Base-by-base conservation (phyloP, 106 monocot species). In the Xerophyta viscosa region DNA sequence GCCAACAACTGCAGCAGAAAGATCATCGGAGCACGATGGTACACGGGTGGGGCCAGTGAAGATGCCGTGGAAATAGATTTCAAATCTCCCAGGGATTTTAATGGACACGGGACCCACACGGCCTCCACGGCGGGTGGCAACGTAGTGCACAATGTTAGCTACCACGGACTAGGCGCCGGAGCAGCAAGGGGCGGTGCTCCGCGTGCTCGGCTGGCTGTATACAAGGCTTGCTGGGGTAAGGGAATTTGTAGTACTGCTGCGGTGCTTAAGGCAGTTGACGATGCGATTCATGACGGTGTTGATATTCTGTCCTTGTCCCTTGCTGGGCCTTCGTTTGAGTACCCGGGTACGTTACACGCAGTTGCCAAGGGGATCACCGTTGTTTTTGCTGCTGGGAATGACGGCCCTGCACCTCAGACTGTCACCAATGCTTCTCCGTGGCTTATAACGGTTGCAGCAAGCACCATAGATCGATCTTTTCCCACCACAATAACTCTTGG, bases 261-360 rank as follows among this genome's bases (percentile, higher is more conserved):
- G 0, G 39, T 76, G 20, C 22, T 80, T 0, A 51, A 33, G n/a
- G 76, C 76, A 1, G 50, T 80, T 14, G 76, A 86, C 8, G 72
- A 72, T 5, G 85, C 79, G 8, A 77, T 73, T 12, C 48, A 85
- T 28, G 85, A 86, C 15, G 85, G 84, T 0, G 85, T 86, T 9
- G 72, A 80, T 25, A 33, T 80, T 7, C 8, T 79, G 4, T 84
- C 79, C 4, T 12, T 80, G 27, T 80, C 80, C 0, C 46, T 86
- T 7, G 57, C 47, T 2, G 49, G 20, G 0, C 2, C 12, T n/a
- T n/a, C n/a, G 15, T 33, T 9, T 3, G 17, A 65, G 1, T 2
- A 3, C 0, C 15, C 14, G 6, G 67, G 42, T 6, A 41, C 72
- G 1, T 21, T 78, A 6, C 63, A 67, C 20, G 79, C 79, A 0